Evolutionary conservation across 179 eudicot genomes (phyloP), one percentile per base, ranked within the genome.

Genomic region (Drosera spatulata): DNA sequence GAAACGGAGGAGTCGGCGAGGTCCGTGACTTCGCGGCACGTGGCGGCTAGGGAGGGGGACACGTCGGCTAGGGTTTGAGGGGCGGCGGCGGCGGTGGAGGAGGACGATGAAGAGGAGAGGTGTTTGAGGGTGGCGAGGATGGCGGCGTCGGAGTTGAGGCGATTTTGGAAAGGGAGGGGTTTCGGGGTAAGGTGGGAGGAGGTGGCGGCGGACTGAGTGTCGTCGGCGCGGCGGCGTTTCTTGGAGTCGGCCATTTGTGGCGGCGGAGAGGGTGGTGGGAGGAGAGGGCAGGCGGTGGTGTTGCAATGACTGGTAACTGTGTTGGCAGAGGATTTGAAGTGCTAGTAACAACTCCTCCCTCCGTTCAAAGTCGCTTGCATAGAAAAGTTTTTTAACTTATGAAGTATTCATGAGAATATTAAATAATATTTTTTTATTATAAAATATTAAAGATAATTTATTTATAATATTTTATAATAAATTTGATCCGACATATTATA

Each of bases 11-110:
- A 65, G 73, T 80, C 84, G 4, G 96, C 71, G 12, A 84, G 93
- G 66, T 91, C 98, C 71, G 85, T 41, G 52, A 91, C 98, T 54
- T 84, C 89, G 39, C 95, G 96, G 71, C 89, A 91, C 51, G 88
- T 60, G 75, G 82, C 44, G 73, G 95, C 58, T 73, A 91, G 84
- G 2, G 76, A 13, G 3, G 79, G 62, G 47, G 79, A 69, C 69
- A 88, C 68, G 69, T 79, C 84, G 69, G 83, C 63, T 40, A 89
- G 91, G 56, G 88, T 67, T 12, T 59, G 63, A 67, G 83, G 68
- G 65, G 67, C 75, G 40, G 73, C 47, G 37, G 11, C 58, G 77
- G 15, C 33, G 79, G 15, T n/a, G 61, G 74, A 61, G 5, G 61
- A 10, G 49, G 56, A 52, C 2, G 8, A 10, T 4, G 66, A 58